Percentiles rank a stretch among this genome's conserved stretches.
Evolutionary conservation across 2,329 filamentous ascomycete species (phyloP).

Genomic region (Talaromyces sp.): DNA sequence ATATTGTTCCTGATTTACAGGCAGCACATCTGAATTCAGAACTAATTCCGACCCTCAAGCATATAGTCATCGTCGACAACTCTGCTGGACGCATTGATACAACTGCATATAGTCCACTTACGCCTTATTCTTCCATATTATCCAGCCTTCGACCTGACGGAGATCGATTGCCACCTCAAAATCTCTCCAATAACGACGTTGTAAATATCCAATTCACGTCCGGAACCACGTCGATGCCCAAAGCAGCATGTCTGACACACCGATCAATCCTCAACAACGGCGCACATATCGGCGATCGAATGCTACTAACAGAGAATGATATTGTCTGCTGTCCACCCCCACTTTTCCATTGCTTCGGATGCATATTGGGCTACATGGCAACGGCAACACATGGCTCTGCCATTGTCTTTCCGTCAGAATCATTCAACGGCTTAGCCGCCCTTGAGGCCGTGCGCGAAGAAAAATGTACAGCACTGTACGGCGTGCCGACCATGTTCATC

Average conservation of each 20-base stretch:
- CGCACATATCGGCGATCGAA: slow-evolving; percentile 73
- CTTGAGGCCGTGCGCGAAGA: slow-evolving; percentile 62
- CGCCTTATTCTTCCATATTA: slow-evolving; percentile 44
- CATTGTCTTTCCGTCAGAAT: slow-evolving; percentile 80
- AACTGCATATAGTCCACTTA: slow-evolving; percentile 38
- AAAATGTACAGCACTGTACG: slow-evolving; percentile 68
- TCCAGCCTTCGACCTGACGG: slow-evolving; percentile 39
- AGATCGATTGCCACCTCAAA: slow-evolving; percentile 41
- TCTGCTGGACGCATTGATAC: slow-evolving; percentile 52
- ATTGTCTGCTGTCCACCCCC: slow-evolving; percentile 62
- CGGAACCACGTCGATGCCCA: slow-evolving; percentile 86
- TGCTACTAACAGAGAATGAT: slow-evolving; percentile 72
- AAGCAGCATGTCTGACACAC: slow-evolving; percentile 86
- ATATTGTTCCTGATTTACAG: slow-evolving; percentile 48
- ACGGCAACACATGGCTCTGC: slow-evolving; percentile 75
- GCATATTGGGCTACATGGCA: slow-evolving; percentile 91
- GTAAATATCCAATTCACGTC: slow-evolving; percentile 97
- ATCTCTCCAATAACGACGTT: slow-evolving; percentile 60
- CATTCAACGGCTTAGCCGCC: slow-evolving; percentile 74
- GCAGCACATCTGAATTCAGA: slow-evolving; percentile 48
- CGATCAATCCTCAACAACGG: slow-evolving; percentile 90
- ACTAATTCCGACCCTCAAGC: slow-evolving; percentile 63
- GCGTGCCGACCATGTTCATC: slow-evolving; percentile 93
- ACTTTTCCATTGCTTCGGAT: slow-evolving; percentile 72
- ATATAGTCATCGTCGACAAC: slow-evolving; percentile 77